These are phyloP conservation scores for Styphnolobium japonicum DNA, from an alignment of 306 rosid genomes.

Conservation along the genomic window DNA sequence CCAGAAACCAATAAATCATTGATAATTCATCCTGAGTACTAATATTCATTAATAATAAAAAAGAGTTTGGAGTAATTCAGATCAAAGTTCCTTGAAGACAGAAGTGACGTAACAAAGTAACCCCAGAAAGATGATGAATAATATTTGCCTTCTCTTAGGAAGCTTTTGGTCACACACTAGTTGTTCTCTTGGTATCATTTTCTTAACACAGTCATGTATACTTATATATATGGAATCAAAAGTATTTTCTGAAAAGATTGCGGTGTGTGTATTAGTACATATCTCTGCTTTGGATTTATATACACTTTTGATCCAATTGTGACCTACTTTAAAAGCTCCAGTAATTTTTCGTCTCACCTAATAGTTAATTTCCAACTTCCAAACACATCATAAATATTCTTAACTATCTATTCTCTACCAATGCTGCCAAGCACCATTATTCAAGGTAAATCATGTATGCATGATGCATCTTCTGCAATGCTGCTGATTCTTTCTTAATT, in stretches of 20 bases:
- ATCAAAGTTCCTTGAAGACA: slow-evolving; percentile 14
- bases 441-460: slow-evolving; percentile 5
- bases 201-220: slow-evolving; percentile 17
- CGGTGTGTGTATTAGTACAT: slow-evolving; percentile 3
- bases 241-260: neutral
- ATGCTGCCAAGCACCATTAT: neutral
- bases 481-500: neutral
- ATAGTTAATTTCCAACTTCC: slow-evolving; percentile 7
- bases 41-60: too few species aligned
- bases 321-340: neutral
- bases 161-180: slow-evolving; percentile 23
- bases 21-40: too few species aligned
- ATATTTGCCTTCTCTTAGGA: slow-evolving; percentile 21
- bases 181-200: slow-evolving; percentile 21
- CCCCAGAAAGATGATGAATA: slow-evolving; percentile 17
- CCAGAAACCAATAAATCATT: too few species aligned
- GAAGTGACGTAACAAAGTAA: slow-evolving; percentile 21
- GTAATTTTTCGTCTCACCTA: neutral
- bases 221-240: neutral
- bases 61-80: too few species aligned
- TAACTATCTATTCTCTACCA: neutral
- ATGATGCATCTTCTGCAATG: neutral
- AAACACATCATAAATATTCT: neutral
- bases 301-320: slow-evolving; percentile 11
- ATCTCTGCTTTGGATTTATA: slow-evolving; percentile 19